Base-by-base conservation (phyloP, 2,329 filamentous ascomycete species). In the Davidsoniella australis region DNA sequence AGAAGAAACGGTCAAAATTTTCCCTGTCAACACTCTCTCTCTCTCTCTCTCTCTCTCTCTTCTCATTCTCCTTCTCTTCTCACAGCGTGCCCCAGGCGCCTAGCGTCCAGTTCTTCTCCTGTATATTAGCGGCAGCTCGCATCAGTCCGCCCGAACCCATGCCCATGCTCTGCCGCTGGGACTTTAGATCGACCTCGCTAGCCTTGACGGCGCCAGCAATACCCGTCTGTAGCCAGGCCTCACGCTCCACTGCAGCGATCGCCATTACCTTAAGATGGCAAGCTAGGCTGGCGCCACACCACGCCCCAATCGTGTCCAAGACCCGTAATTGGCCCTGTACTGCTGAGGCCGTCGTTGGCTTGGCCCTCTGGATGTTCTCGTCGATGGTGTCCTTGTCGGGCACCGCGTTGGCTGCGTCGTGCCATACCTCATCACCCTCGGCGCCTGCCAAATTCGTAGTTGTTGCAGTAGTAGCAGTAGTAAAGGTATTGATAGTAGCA, bases 261-360 rank as follows among this genome's bases (percentile, higher is more conserved):
- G 82, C 77, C 36, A 76, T 74, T 3, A 85, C 69, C 50, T 80
- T 80, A 52, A 87, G 66, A 55, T 80, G 76, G 2, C 79, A 74
- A 16, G 82, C 65, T 48, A 89, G 59, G 59, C 82, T 86, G 2
- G 78, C 83, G 9, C 84, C 84, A 17, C 75, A 73, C 82, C 83
- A 89, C 2, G 82, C 67, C 0, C 84, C 84, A 1, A 88, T 63
- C 1, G 79, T 78, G 54, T 84, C 77, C 2, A 86, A 65, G 2
- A 73, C 79, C 23, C 83, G 71, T 38, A 87, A 65, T 24, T 69
- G 64, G 2, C 81, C 81, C 38, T 75, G 72, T 1, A 76, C 58
- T 20, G 45, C 18, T 12, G 48, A 44, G 10, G 38, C 16, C 29
- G 29, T 12, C 29, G 29, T 12, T 18, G 47, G 46, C 26, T 53